Evolutionary conservation across 2,329 filamentous ascomycete species (phyloP).

Genomic region (Balansia obtecta): DNA sequence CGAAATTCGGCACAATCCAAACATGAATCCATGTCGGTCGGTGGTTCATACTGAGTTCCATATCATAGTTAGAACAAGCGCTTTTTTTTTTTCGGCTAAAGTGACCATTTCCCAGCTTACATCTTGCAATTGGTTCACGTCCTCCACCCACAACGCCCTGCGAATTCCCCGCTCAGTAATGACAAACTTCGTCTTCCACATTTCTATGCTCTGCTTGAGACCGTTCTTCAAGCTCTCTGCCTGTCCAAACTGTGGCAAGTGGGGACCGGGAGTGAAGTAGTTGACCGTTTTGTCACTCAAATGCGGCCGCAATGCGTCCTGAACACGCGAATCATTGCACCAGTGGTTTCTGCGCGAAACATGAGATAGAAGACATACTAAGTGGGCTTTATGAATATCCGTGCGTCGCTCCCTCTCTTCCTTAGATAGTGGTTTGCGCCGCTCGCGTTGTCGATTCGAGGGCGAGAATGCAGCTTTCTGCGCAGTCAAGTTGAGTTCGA

Average conservation of each 20-base stretch:
- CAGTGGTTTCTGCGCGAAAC: constrained; percentile 68
- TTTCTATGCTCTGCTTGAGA: constrained; percentile 52
- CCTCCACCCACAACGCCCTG: constrained; percentile 64
- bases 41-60: constrained; percentile 37
- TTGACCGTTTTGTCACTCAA: constrained; percentile 52
- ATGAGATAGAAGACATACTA: constrained; percentile 74
- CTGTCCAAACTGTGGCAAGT: constrained; percentile 60
- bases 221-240: constrained; percentile 70
- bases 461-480: constrained; percentile 24
- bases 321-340: constrained; percentile 68
- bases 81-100: background rate
- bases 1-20: constrained; percentile 63
- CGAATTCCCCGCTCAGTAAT: constrained; percentile 60
- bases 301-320: constrained; percentile 51
- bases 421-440: constrained; percentile 40
- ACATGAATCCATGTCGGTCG: constrained; percentile 53
- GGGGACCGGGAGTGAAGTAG: constrained; percentile 55
- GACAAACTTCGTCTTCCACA: constrained; percentile 58
- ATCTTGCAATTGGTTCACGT: constrained; percentile 45
- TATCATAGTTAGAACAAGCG: background rate
- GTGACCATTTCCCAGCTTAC: constrained; percentile 23
- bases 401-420: constrained; percentile 47
- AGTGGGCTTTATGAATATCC: constrained; percentile 74
- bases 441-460: constrained; percentile 21
- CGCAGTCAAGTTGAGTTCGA: constrained; percentile 41